Evolutionary conservation across 1,139 yeast genomes (phyloP).

Genomic region (Yamadazyma taylorii): DNA sequence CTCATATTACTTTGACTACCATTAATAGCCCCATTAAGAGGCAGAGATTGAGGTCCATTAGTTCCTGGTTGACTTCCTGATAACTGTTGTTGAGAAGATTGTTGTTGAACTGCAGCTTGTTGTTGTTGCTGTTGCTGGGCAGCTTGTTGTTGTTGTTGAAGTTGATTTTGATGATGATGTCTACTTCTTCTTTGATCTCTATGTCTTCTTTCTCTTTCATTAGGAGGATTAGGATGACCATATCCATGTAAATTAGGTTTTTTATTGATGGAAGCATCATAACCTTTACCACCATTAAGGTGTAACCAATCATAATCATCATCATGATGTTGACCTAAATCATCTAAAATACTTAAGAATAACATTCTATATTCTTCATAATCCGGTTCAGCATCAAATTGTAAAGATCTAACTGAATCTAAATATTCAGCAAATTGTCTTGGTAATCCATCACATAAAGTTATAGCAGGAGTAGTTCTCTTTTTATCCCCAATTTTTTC

Average conservation of each 20-base stretch:
- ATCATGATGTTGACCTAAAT: conserved; percentile 73
- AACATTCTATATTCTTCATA: conserved; percentile 80
- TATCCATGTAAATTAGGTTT: conserved; percentile 91
- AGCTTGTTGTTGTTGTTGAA: conserved; percentile 21
- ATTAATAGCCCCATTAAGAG: conserved; percentile 3
- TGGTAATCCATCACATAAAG: conserved; percentile 81
- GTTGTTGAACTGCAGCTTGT: conserved; percentile 8
- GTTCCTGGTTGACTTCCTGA: conserved; percentile 4
- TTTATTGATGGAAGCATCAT: conserved; percentile 81
- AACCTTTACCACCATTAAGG: conserved; percentile 87
- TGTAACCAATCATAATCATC: conserved; percentile 95
- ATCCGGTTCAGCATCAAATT: conserved; percentile 94
- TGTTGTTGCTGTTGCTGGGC: conserved; percentile 21
- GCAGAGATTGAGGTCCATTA: conserved; percentile 6
- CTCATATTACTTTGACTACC: conserved; percentile 9
- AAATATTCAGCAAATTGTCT: conserved; percentile 84
- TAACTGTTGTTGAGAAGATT: conserved; percentile 5
- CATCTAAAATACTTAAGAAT: conserved; percentile 70
- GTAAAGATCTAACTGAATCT: conserved; percentile 76
- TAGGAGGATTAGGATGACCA: conserved; percentile 62
- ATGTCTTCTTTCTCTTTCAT: conserved; percentile 55
- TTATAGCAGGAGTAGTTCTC: conserved; percentile 77
- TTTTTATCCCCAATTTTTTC: conserved; percentile 96
- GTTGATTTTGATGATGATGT: conserved; percentile 33
- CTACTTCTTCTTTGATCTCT: conserved; percentile 43